Percentiles rank a stretch among this genome's conserved stretches.
phyloP scores from a whole-genome alignment of 148 eudicot species.

The Vaccinium macrocarpon region DNA sequence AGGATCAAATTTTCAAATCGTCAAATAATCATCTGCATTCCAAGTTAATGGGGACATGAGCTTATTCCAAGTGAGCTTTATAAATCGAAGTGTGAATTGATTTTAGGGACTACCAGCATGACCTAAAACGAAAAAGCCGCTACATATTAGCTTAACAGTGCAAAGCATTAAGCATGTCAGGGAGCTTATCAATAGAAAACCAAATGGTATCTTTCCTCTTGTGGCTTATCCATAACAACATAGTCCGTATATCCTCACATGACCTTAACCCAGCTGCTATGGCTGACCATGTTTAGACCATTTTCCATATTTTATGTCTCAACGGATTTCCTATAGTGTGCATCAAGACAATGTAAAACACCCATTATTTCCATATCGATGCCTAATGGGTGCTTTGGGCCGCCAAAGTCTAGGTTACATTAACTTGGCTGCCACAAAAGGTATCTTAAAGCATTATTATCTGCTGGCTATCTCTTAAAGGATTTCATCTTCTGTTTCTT shows the following conservation, averaged over 20 bases:
- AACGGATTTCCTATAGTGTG: not conserved
- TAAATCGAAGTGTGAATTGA: not conserved
- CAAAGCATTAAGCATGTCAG: not conserved
- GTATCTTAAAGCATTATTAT: not conserved
- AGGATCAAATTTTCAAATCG: not conserved
- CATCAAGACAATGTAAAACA: not conserved
- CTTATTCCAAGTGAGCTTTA: not conserved
- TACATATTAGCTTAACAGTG: not conserved
- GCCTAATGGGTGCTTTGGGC: not conserved
- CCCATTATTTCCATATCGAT: not conserved
- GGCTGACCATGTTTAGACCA: not conserved
- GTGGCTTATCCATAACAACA: not conserved
- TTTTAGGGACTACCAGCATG: not conserved
- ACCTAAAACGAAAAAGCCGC: not conserved
- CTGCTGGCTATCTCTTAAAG: not conserved
- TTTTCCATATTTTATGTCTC: not conserved
- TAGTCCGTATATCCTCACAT: not conserved
- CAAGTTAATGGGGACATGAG: not conserved
- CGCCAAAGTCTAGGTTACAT: not conserved
- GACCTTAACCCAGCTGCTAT: not conserved
- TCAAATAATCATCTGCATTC: not conserved
- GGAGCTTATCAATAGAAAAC: not conserved
- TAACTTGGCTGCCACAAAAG: not conserved
- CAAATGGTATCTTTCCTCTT: not conserved
- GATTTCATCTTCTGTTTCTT: not conserved